Base-by-base conservation (phyloP, 2,329 filamentous ascomycete species). In the Fusarium chuoi region DNA sequence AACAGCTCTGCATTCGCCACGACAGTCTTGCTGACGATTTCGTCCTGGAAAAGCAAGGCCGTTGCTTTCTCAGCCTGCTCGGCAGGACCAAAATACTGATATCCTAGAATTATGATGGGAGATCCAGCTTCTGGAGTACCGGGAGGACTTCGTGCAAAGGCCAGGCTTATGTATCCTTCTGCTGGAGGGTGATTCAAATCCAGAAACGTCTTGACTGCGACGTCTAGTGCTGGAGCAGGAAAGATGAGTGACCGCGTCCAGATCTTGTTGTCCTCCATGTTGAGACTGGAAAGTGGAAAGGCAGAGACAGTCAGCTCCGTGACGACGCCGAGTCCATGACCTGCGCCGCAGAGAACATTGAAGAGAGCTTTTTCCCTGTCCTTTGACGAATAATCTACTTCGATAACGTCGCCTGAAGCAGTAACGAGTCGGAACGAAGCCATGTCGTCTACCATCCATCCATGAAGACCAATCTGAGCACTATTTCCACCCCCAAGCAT, bases 301-400 rank as follows among this genome's bases (percentile, higher is more conserved):
- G 62, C 72, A 1, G 63, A 64, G 14, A 82, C 71, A 1, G 74
- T 82, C 0, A 80, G 38, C n/a, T 78, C 71, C 0, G 78, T 79
- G 15, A 84, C 74, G 10, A 82, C 75, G 4, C 80, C 78, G 0
- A 84, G 59, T 1, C 82, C 82, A 28, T 81, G 80, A 1, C 82
- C 82, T 11, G 78, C 81, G 6, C 82, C 82, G 22, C 81, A 74
- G 3, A 84, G 70, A 5, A 74, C 73, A 15, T 80, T 68, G 69
- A 81, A 83, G 0, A 84, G 67, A 1, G 63, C 62, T 13, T 72
- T 71, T 5, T 82, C 79, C 5, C 78, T 77, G 2, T 68, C 75
- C 0, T 61, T 26, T 5, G 70, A 66, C 1, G 74, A 65, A 5
- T 65, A 28, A 22, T 59, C 67, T 1, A 80, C 59, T 3, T 78